Conservation (phyloP, 306 rosid genomes). For the Sicyos edulis region DNA sequence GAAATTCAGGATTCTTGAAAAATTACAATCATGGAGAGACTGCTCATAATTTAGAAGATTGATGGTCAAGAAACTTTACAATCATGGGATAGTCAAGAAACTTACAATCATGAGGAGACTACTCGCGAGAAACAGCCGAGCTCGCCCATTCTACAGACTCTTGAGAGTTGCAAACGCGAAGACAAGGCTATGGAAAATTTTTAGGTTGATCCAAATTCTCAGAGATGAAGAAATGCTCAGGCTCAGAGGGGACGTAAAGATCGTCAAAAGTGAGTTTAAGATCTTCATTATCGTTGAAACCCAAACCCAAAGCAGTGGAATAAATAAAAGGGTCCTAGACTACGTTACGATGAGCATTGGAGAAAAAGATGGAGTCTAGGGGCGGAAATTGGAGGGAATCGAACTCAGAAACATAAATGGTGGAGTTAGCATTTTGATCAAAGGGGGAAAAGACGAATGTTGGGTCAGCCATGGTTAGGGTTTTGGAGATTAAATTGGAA, state of each 20-base stretch:
- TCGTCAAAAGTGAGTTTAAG: constrained; percentile 69
- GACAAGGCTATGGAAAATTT: background rate
- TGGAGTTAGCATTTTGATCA: constrained; percentile 22
- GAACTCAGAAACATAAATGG: constrained; percentile 32
- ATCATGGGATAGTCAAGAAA: background rate
- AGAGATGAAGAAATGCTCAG: constrained; percentile 47
- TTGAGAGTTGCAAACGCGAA: constrained; percentile 28
- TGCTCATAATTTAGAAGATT: constrained; percentile 25
- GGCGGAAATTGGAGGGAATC: constrained; percentile 45
- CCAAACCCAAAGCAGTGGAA: constrained; percentile 40
- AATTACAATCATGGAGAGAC: no score
- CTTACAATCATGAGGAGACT: background rate
- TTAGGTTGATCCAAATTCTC: background rate
- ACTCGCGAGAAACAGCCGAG: constrained; percentile 8
- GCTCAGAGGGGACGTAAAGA: constrained; percentile 47
- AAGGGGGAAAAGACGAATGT: constrained; percentile 12
- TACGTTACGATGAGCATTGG: constrained; percentile 7
- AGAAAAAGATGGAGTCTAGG: constrained; percentile 44
- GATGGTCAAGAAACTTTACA: background rate
- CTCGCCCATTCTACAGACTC: constrained; percentile 28
- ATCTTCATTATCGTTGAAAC: constrained; percentile 36
- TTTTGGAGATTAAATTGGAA: background rate
- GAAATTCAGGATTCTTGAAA: no score
- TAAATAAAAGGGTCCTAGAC: constrained; percentile 27
- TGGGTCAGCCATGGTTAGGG: constrained; percentile 40